Base-by-base conservation (phyloP, 768 basidiomycete genomes). In the Amanita jacksonii region DNA sequence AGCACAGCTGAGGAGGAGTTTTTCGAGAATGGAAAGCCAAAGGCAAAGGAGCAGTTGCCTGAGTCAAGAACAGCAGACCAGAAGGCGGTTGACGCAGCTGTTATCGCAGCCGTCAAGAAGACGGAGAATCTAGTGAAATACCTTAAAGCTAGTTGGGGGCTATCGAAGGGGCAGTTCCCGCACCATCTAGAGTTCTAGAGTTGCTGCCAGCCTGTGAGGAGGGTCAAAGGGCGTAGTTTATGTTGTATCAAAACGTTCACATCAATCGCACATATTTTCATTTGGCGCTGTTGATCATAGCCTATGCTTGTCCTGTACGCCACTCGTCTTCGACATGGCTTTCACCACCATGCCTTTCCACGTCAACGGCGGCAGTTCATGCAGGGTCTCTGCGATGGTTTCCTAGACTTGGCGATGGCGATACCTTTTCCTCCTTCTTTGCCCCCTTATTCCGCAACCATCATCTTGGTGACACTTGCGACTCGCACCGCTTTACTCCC, bases 131-230 rank as follows among this genome's bases (percentile, higher is more conserved):
- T 98, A 53, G 73, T 70, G 61, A 93, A 92, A 69, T 99, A 99
- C 71, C 77, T 99, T 57, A 84, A 82, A 63, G 77, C 93, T 45
- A 80, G 75, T 59, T 99, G 86, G 74, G 91, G 90, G 61, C 76
- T 99, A 50, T 90, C 89, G 55, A 96, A 93, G 77, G 91, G 93
- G 49, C 91, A 98, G 71, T 90, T 76, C 74, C 89, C 96, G 61
- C 96, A 99, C 72, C 79, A 87, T 68, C 63, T 99, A 70, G 76
- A 76, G 51, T 98, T 96, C 76, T 98, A 70, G 74, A 52, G 28
- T 7, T 38, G 28, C 48, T 28, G 53, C 49, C 41, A 46, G 47
- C 41, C 34, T 49, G 36, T 31, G 50, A 46, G 48, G 46, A 50
- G 45, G 47, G 50, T 34, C 34, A 49, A 48, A n/a, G n/a, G n/a